Conservation (phyloP, 805 yeast genomes). For the Candida quercuum region DNA sequence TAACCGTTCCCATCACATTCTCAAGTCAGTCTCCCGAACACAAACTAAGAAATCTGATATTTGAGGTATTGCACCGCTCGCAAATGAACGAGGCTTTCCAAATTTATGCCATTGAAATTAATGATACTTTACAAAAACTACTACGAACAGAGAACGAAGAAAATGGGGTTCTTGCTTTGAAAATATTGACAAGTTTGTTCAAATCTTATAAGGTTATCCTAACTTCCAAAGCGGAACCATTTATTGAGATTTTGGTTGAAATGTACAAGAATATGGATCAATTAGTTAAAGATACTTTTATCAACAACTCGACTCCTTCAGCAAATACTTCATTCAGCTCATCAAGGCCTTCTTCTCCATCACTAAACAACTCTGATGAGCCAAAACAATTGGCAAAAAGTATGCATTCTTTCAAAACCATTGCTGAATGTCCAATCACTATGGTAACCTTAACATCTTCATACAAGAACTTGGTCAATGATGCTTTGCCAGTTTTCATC, state of each 20-base stretch:
- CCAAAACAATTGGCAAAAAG: conserved; percentile 57
- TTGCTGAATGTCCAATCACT: conserved; percentile 95
- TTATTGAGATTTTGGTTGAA: conserved; percentile 67
- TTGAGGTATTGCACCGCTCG: conserved; percentile 77
- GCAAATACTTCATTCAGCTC: conserved; percentile 24
- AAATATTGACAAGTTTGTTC: conserved; percentile 78
- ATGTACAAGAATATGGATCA: conserved; percentile 77
- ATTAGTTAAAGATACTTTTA: conserved; percentile 68
- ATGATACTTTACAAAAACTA: conserved; percentile 53
- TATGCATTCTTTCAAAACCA: conserved; percentile 79
- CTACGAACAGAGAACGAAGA: conserved; percentile 86
- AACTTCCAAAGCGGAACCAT: conserved; percentile 68
- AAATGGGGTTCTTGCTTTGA: conserved; percentile 88
- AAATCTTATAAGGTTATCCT: conserved; percentile 71
- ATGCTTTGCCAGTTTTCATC: conserved; percentile 68
- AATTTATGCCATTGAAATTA: conserved; percentile 56
- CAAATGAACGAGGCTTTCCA: conserved; percentile 79
- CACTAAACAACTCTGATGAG: conserved; percentile 30
- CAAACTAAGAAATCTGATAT: conserved; percentile 66
- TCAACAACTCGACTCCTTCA: conserved; percentile 20
- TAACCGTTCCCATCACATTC: conserved; percentile 70
- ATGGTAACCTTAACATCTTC: conserved; percentile 90
- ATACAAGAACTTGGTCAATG: conserved; percentile 67
- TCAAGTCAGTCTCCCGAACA: conserved; percentile 62
- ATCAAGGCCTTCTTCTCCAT: conserved; percentile 34